Conservation (phyloP, 768 basidiomycete species). For the Phaeolepiota aurea region DNA sequence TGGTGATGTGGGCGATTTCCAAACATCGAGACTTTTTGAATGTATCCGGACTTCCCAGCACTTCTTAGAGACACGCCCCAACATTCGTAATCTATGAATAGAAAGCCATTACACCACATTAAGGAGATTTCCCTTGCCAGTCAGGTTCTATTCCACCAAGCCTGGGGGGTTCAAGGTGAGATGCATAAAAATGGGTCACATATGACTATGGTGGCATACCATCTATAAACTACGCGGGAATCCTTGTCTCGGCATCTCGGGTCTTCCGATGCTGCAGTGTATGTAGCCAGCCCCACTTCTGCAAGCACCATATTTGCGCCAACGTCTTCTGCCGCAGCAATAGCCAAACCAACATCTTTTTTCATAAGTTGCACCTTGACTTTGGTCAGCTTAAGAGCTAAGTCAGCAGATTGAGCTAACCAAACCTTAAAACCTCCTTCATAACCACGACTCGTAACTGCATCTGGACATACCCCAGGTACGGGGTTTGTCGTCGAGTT, state of each 20-base stretch:
- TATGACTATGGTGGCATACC: conserved; percentile 14
- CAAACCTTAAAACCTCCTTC: conserved; percentile 34
- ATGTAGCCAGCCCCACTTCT: conserved; percentile 27
- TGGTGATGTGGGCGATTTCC: too few relatives aligned
- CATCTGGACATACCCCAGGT: conserved; percentile 33
- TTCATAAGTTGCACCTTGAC: conserved; percentile 34
- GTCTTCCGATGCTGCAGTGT: conserved; percentile 29
- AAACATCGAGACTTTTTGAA: neutral
- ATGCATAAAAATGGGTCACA: neutral
- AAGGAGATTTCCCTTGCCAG: conserved; percentile 13
- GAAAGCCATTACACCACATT: conserved; percentile 6
- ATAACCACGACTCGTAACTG: conserved; percentile 31
- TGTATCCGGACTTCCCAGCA: conserved; percentile 4
- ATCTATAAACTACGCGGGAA: conserved; percentile 31
- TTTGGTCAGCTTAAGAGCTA: neutral
- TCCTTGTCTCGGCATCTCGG: conserved; percentile 28
- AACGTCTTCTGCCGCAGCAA: conserved; percentile 25
- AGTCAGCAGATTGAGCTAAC: neutral
- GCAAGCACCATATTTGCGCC: conserved; percentile 31
- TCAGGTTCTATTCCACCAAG: conserved; percentile 23
- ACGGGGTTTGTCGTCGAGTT: conserved; percentile 35
- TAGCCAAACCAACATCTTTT: conserved; percentile 32
- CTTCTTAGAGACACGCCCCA: conserved; percentile 10
- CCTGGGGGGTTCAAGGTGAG: conserved; percentile 11
- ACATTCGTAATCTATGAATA: too few relatives aligned